Percentiles rank a stretch among this genome's conserved stretches.
Conservation (phyloP, 768 basidiomycete species). For the Lentinula raphanica region DNA sequence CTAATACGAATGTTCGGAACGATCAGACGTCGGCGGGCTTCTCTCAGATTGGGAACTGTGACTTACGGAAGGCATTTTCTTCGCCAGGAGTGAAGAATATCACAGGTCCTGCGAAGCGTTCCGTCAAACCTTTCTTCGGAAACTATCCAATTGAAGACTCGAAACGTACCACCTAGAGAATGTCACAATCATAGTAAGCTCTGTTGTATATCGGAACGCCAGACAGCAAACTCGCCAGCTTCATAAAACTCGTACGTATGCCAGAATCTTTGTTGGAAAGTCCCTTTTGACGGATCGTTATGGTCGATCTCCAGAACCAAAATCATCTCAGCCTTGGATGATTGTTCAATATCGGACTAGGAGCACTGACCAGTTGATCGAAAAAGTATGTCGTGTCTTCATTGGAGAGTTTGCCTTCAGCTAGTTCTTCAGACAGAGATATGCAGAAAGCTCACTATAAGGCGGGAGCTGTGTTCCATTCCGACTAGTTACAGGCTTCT, state of each 20-base stretch:
- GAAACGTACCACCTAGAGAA: neutral
- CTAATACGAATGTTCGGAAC: conserved; percentile 25
- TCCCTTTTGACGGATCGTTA: conserved; percentile 53
- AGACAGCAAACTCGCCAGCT: conserved; percentile 25
- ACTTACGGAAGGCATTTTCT: conserved; percentile 44
- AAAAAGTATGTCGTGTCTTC: conserved; percentile 23
- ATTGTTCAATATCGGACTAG: too few relatives aligned
- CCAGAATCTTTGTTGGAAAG: conserved; percentile 77
- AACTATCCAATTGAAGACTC: neutral
- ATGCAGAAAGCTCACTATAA: neutral
- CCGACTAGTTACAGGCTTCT: conserved; percentile 6
- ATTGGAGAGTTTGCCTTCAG: neutral
- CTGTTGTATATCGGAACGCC: neutral
- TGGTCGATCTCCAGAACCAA: conserved; percentile 24
- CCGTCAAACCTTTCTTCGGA: too few relatives aligned
- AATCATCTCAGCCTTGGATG: neutral
- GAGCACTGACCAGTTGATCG: conserved; percentile 25
- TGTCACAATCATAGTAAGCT: neutral
- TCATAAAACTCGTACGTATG: conserved; percentile 64
- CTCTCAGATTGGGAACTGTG: neutral
- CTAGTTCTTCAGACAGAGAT: neutral
- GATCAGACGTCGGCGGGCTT: neutral
- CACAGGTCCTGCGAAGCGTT: conserved; percentile 48
- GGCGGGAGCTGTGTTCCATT: conserved; percentile 21
- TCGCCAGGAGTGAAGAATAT: conserved; percentile 67